A percentile compares a stretch with the other conserved stretches of the same genome.
Conservation (phyloP, 2,329 filamentous ascomycete genomes). For the Cadophora malorum region DNA sequence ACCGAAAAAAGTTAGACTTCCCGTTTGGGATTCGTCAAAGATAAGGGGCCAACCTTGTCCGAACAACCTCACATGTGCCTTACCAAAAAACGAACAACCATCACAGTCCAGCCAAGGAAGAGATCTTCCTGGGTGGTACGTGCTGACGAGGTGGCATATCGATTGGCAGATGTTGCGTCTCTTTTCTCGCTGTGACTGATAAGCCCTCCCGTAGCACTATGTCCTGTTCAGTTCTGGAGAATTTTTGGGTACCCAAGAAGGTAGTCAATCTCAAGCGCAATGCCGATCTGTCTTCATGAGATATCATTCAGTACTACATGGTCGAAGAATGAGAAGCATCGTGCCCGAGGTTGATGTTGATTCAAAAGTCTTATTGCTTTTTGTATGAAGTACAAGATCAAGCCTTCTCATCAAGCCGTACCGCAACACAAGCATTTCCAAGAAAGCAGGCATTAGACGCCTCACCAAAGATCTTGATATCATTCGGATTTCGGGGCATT, state of each 20-base stretch:
- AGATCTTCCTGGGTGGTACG: background rate
- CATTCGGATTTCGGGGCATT: background rate
- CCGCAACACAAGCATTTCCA: slow-evolving; percentile 10
- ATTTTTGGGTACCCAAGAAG: background rate
- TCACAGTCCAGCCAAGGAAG: background rate
- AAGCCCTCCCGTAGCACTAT: background rate
- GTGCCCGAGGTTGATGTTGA: background rate
- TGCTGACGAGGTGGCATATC: slow-evolving; percentile 10
- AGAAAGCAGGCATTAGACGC: slow-evolving; percentile 4
- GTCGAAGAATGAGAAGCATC: background rate
- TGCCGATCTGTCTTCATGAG: background rate
- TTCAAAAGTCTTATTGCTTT: background rate
- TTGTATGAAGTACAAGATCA: background rate
- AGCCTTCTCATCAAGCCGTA: slow-evolving; percentile 1
- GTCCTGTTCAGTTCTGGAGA: background rate
- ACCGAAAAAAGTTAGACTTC: slow-evolving; percentile 14
- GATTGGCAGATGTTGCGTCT: background rate
- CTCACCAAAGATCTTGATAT: background rate
- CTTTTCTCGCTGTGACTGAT: background rate
- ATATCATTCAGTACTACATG: background rate
- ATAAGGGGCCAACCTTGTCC: slow-evolving; percentile 25
- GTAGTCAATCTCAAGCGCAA: background rate
- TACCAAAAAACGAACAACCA: background rate
- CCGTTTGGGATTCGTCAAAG: slow-evolving; percentile 27
- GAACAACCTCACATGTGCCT: slow-evolving; percentile 10